A percentile compares a stretch with the other conserved stretches of the same genome.
These are phyloP conservation scores for Fusarium sp. DNA, from an alignment of 2,329 filamentous ascomycete genomes.

Conservation along the genomic window DNA sequence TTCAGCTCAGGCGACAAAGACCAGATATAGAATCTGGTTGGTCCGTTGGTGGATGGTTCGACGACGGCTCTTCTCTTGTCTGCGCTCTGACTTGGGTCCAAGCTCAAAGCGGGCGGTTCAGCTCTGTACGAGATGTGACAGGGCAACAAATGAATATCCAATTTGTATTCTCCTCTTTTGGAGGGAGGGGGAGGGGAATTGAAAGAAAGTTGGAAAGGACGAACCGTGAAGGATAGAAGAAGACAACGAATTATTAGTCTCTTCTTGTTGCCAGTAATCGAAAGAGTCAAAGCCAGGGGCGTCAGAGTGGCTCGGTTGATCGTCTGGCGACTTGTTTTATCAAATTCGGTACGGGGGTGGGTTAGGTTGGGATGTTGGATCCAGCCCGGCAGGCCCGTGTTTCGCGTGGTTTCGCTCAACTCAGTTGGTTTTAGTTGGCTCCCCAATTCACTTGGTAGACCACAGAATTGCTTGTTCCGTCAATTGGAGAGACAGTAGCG, in stretches of 20 bases:
- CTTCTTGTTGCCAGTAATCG: conserved; percentile 25
- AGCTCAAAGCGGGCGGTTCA: conserved; percentile 42
- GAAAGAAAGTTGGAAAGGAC: conserved; percentile 8
- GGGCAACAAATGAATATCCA: conserved; percentile 15
- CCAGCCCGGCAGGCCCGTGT: conserved; percentile 46
- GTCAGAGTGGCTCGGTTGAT: conserved; percentile 43
- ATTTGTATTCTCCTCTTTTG: conserved; percentile 12
- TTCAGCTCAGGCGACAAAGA: conserved; percentile 30
- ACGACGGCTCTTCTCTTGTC: conserved; percentile 30
- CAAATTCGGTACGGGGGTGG: conserved; percentile 34
- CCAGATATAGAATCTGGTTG: conserved; percentile 28
- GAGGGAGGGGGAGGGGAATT: background rate
- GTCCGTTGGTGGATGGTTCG: conserved; percentile 34
- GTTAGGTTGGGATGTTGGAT: conserved; percentile 36
- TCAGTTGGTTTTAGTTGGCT: conserved; percentile 38
- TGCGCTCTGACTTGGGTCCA: conserved; percentile 37
- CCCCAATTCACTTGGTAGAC: conserved; percentile 27
- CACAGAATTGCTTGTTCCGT: conserved; percentile 35
- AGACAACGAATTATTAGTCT: conserved; percentile 32
- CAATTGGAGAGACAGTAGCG: conserved; percentile 16
- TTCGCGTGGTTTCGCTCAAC: conserved; percentile 45
- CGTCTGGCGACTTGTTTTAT: conserved; percentile 44
- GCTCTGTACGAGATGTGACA: conserved; percentile 42
- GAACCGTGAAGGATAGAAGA: conserved; percentile 19
- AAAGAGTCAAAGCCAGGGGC: conserved; percentile 37